phyloP scores from a whole-genome alignment of 208 protist species.

The Acanthamoeba lenticulata region DNA sequence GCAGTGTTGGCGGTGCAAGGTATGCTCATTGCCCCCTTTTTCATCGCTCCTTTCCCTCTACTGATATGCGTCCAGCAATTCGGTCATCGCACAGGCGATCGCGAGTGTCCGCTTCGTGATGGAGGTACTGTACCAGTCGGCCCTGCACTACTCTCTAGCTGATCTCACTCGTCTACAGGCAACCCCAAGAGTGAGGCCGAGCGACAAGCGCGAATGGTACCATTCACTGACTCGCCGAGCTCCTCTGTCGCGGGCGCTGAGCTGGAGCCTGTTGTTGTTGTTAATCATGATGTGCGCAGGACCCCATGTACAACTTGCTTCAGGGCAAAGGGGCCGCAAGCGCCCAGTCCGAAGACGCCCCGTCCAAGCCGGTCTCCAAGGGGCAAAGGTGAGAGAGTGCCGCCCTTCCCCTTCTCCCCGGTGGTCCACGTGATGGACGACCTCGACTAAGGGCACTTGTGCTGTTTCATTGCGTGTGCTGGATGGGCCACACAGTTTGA shows the following conservation, averaged over 20 bases:
- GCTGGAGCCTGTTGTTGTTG: no score
- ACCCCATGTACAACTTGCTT: background rate
- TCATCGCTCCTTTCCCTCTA: background rate
- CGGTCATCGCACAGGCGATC: conserved; percentile 1
- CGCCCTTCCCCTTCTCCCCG: background rate
- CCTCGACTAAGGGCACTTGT: background rate
- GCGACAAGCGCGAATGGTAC: conserved; percentile 35
- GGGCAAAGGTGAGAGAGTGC: background rate
- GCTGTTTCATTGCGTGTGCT: background rate
- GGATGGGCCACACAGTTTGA: background rate
- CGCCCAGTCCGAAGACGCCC: background rate
- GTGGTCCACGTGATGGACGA: background rate
- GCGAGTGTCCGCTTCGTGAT: conserved; percentile 16
- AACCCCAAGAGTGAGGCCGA: conserved; percentile 40
- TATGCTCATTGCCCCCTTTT: background rate
- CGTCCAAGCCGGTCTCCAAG: background rate
- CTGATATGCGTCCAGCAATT: conserved; percentile 26
- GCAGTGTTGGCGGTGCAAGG: conserved; percentile 55
- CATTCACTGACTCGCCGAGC: background rate
- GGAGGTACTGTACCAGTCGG: background rate
- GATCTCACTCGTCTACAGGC: background rate
- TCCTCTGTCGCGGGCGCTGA: no score
- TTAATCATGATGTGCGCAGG: background rate
- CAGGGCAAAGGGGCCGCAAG: background rate
- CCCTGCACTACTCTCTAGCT: no score